Evolutionary conservation across 225 moss, liverwort and hornwort genomes (phyloP), one percentile per base, ranked within the genome.

Genomic region (Marchantia polymorpha): DNA sequence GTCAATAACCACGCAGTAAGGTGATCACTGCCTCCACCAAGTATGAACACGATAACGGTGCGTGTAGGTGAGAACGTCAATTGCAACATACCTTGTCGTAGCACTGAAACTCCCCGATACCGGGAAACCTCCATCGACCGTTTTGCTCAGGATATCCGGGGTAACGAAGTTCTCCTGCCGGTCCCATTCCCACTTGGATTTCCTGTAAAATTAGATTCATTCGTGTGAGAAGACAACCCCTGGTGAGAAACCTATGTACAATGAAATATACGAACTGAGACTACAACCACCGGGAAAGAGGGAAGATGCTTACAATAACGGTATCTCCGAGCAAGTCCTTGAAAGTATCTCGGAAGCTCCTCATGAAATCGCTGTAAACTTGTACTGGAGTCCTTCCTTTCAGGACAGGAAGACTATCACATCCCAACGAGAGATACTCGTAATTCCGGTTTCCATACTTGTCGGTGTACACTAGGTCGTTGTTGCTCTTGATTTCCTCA

Each of bases 31-130:
- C 64, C 13, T 65, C 15, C 59, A 25, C 49, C 51, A 56, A 8
- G 30, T 30, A 30, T 56, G 13, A 76, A 20, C 14, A 50, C 12
- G 22, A 46, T 19, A 1, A 20, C 8, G 10, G 0, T 25, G 25
- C 25, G 19, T 59, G 6, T 2, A 59, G 59, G 7, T 17, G 59
- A 6, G 1, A 17, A 17, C 59, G 0, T 12, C 10, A 12, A 6
- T 20, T 16, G 22, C 19, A 59, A 12, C 26, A 46, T 61, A 87
- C 87, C 87, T 90, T 90, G 58, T 90, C 90, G 26, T 88, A 90
- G 70, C 90, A 90, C 52, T 90, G 90, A 17, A 79, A 79, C 56
- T 79, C 78, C 39, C 86, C 86, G 64, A 86, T 86, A 26, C 86
- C 86, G 6, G 90, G 86, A 50, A 86, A 86, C 25, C 83, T 53